Conservation (phyloP, 768 basidiomycete species). For the Amanita polypyramis region DNA sequence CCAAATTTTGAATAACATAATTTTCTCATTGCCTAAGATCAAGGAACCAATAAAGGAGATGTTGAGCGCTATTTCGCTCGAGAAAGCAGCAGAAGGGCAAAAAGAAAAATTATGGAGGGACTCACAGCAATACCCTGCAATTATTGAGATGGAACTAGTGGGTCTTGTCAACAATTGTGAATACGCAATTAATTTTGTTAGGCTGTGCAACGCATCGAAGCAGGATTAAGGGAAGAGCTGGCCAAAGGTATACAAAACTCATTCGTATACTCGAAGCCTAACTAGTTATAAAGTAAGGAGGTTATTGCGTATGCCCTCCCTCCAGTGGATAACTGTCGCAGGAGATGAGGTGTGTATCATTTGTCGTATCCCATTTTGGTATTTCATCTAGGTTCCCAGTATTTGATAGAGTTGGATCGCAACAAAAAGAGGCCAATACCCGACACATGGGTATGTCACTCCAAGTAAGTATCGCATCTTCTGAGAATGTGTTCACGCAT, state of each 20-base stretch:
- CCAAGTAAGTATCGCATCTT: conserved; percentile 33
- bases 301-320: conserved; percentile 56
- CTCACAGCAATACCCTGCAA: conserved; percentile 31
- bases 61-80: conserved; percentile 44
- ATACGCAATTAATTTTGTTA: conserved; percentile 19
- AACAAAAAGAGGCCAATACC: conserved; percentile 39
- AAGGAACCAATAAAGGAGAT: conserved; percentile 42
- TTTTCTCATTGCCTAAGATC: conserved; percentile 59
- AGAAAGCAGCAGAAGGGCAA: conserved; percentile 52
- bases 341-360: conserved; percentile 52
- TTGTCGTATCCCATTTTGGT: not conserved
- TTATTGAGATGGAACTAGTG: conserved; percentile 55
- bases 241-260: conserved; percentile 36
- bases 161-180: conserved; percentile 12
- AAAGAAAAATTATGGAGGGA: conserved; percentile 65
- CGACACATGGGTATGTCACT: conserved; percentile 52
- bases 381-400: conserved; percentile 30
- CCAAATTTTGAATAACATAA: conserved; percentile 55
- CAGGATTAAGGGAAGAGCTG: conserved; percentile 66
- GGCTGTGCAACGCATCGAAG: conserved; percentile 59
- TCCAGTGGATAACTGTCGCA: conserved; percentile 55
- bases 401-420: conserved; percentile 68
- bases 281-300: conserved; percentile 47
- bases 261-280: not conserved
- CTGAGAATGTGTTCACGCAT: not conserved